Evolutionary conservation across 176 grass and related monocot genomes (phyloP), one percentile per base, ranked within the genome.

Genomic region (Typha latifolia): DNA sequence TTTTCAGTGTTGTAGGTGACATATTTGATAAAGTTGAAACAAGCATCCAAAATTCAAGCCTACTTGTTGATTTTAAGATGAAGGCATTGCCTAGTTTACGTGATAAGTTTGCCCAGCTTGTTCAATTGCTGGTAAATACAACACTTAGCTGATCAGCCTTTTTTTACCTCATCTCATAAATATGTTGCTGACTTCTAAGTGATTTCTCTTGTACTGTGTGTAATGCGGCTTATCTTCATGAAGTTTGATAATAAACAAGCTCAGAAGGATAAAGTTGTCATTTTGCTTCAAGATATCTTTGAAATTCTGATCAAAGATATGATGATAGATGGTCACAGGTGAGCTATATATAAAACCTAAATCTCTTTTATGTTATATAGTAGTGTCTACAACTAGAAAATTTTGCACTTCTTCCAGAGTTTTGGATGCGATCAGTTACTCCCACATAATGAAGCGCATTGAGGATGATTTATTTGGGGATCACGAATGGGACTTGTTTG

Each of bases 271-370:
- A 86, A 86, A 53, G 80, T 96, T 34, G 78, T 82, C 65, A 88
- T 96, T 78, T 74, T 96, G 70, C 82, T 96, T 26, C 92, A 96
- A 86, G 88, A 96, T 91, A 89, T 96, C 59, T 66, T 84, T 67
- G 92, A 96, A 67, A 91, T 86, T 69, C 49, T 91, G 69, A 74
- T 85, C 72, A 86, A 91, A 80, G 92, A 96, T 89, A 82, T 96
- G 88, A 75, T 96, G 66, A 66, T 82, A 37, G 80, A 91, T 86
- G 73, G 74, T 79, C 71, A 73, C 70, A 86, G 92, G 88, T 96
- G 86, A 79, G 73, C 34, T 37, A 37, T 37, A 70, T 59, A 72
- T 49, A 63, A 19, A 73, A 50, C 51, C 61, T 14, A 72, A 63
- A 49, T n/a, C 49, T 56, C 11, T 78, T 22, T 51, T 14, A 47